Percentiles rank a stretch among this genome's conserved stretches.
Evolutionary conservation across 2,329 filamentous ascomycete species (phyloP).

Genomic region (Triangularia verruculosa): DNA sequence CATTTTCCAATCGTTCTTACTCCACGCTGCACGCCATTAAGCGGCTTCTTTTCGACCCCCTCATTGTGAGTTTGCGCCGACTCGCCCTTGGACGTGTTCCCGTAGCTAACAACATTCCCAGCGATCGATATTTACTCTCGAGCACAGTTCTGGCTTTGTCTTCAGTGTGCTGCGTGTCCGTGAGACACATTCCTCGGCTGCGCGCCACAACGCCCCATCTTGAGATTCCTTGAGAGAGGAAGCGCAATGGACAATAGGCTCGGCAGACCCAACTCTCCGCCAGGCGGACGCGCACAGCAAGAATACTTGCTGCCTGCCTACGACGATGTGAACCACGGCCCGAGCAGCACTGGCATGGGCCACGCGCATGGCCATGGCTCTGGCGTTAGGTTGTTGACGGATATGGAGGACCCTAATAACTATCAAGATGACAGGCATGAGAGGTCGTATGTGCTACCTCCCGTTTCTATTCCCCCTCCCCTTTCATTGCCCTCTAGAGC

Average conservation of each 20-base stretch:
- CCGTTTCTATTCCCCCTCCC: slow-evolving; percentile 24
- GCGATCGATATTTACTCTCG: not conserved
- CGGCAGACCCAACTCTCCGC: slow-evolving; percentile 3
- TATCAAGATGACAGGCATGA: slow-evolving; percentile 15
- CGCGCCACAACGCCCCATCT: not conserved
- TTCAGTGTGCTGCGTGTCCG: not conserved
- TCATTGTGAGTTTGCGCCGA: not conserved
- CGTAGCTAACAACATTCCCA: not conserved
- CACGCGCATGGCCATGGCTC: slow-evolving; percentile 43
- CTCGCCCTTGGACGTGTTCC: not conserved
- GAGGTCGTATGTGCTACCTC: slow-evolving; percentile 53
- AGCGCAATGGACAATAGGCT: not conserved
- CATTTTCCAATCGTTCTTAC: not conserved
- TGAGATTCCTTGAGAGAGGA: not conserved
- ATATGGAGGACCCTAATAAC: slow-evolving; percentile 55
- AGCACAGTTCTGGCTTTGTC: not conserved
- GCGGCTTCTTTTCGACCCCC: not conserved
- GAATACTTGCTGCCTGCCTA: slow-evolving; percentile 58
- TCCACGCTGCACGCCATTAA: not conserved
- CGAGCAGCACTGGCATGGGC: slow-evolving; percentile 41
- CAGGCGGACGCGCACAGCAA: slow-evolving; percentile 37
- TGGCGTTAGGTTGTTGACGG: slow-evolving; percentile 60
- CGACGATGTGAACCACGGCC: slow-evolving; percentile 47
- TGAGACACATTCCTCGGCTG: slow-evolving; percentile 4
- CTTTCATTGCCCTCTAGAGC: slow-evolving; percentile 16